Evolutionary conservation across 2,329 filamentous ascomycete genomes (phyloP).

Genomic region (Ophiostoma montium): DNA sequence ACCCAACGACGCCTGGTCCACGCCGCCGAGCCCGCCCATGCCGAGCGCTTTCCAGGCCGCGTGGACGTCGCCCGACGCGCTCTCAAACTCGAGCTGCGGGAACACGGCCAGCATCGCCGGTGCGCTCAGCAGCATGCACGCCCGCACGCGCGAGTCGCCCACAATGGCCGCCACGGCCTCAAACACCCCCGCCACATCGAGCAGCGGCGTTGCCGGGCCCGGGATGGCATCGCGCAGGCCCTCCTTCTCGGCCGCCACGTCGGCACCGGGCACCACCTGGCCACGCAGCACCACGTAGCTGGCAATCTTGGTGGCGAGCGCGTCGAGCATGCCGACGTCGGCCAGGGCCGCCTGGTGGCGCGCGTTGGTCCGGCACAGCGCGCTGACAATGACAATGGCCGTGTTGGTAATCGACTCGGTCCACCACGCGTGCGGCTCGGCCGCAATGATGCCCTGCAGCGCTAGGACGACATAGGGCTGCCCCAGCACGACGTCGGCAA

Average conservation of each 20-base stretch:
- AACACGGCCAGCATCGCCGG: conserved; percentile 57
- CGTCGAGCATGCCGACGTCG: conserved; percentile 61
- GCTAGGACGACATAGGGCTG: conserved; percentile 46
- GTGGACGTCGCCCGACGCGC: conserved; percentile 30
- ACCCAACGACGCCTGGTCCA: conserved; percentile 30
- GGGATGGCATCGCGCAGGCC: conserved; percentile 45
- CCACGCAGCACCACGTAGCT: conserved; percentile 55
- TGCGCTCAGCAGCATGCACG: conserved; percentile 55
- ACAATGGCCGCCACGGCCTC: conserved; percentile 67
- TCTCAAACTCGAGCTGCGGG: conserved; percentile 41
- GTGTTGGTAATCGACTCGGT: conserved; percentile 41
- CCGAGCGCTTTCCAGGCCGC: conserved; percentile 40
- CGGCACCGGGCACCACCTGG: conserved; percentile 52
- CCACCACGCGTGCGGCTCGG: conserved; percentile 29
- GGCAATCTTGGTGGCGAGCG: conserved; percentile 59
- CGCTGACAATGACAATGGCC: conserved; percentile 36
- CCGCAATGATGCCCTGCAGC: conserved; percentile 51
- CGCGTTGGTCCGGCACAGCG: conserved; percentile 49
- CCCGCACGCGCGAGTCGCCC: conserved; percentile 63
- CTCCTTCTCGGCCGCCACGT: conserved; percentile 37
- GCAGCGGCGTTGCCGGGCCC: conserved; percentile 40
- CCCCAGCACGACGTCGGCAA: conserved; percentile 53
- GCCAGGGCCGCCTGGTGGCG: conserved; percentile 57
- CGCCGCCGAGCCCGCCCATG: conserved; percentile 33
- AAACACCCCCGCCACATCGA: conserved; percentile 54